These are phyloP conservation scores for Acrocalymma vagum DNA, from an alignment of 2,329 filamentous ascomycete genomes.

Conservation along the genomic window DNA sequence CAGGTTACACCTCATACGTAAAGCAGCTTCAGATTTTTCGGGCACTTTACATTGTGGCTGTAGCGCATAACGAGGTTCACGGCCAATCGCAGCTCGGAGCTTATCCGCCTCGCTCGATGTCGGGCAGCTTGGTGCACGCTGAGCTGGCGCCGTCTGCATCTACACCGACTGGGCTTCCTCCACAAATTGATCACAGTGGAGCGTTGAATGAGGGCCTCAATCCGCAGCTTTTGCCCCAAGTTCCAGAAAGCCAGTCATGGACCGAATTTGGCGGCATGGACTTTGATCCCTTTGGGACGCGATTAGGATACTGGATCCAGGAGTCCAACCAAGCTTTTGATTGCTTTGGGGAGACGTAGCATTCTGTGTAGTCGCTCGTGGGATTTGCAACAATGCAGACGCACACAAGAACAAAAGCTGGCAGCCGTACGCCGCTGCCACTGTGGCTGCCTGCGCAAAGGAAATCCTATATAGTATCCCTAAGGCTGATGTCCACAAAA, in stretches of 20 bases:
- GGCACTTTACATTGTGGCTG: slow-evolving; percentile 4
- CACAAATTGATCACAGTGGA: no score
- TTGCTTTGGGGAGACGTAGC: background rate
- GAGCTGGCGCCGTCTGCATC: no score
- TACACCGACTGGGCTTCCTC: no score
- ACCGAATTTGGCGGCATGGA: slow-evolving; percentile 4
- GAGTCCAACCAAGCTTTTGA: slow-evolving; percentile 1
- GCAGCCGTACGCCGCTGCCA: no score
- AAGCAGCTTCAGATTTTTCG: slow-evolving; percentile 8
- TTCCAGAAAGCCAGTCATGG: slow-evolving; percentile 1
- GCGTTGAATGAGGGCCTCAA: background rate
- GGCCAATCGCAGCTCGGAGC: background rate
- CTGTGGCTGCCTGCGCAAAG: no score
- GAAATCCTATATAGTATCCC: no score
- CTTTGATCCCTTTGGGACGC: slow-evolving; percentile 4
- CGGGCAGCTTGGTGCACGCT: no score
- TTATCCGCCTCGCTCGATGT: no score
- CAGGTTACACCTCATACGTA: slow-evolving; percentile 1
- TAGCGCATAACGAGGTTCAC: background rate
- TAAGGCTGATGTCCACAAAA: no score
- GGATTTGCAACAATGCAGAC: no score
- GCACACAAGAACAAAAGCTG: no score
- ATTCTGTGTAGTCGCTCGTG: no score
- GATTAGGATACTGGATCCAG: slow-evolving; percentile 8
- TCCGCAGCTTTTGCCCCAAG: background rate